Evolutionary conservation across 139 green algal genomes (phyloP), one percentile per base, ranked within the genome.

Genomic region (Tetraselmis striata): DNA sequence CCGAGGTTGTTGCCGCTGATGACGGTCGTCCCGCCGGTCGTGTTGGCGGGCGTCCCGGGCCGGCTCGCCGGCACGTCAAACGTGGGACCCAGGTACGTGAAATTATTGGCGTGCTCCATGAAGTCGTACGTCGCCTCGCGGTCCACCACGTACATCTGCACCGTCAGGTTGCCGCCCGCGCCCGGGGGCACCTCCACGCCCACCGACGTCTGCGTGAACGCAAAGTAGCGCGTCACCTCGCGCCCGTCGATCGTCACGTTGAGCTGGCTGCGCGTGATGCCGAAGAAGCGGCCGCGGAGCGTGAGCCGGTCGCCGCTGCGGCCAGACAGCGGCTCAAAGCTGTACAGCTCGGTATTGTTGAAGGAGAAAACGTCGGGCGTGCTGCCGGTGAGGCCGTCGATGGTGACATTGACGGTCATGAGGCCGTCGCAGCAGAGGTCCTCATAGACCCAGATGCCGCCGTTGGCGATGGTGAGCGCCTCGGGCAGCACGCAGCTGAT

Each of bases 401-500:
- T 76, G 31, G 29, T 76, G 23, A 82, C 32, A 2, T 78, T 30
- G 58, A 77, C 23, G 31, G 45, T 5, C 45, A 67, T 82, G 23
- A 80, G 27, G 18, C 80, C 80, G 29, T 84, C 80, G 28, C 80
- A 32, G 58, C 28, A 32, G 2, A 84, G 59, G 30, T 84, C 80
- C n/a, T 29, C 31, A 18, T 30, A 25, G 59, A 45, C n/a, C 24
- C 31, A 84, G 2, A 67, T 30, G 75, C 75, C 75, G 28, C 81
- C 81, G 74, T 84, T 84, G 25, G 75, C 76, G 32, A 45, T 84
- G 28, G 25, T 82, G 78, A 75, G 78, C 78, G 32, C 58, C 58
- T 82, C 28, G 78, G 31, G 45, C 45, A 67, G 23, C 23, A 75
- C 30, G 31, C 78, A 82, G 18, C 24, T 82, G 31, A 82, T 74